Base-by-base conservation (phyloP, 2,329 filamentous ascomycete genomes). In the Fusarium concolor region DNA sequence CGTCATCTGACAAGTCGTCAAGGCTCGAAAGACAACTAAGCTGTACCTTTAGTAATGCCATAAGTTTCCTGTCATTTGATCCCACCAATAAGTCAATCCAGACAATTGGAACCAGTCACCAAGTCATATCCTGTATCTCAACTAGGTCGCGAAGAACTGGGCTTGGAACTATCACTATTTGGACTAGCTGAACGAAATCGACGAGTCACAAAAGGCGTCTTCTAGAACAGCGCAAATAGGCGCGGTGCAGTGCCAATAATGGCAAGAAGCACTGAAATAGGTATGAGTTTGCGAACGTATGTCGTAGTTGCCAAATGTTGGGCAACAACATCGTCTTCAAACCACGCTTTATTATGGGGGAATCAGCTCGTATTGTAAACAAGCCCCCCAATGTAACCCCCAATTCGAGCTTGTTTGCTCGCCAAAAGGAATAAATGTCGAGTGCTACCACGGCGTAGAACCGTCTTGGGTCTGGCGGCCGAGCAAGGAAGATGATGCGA, bases 401-500 rank as follows among this genome's bases (percentile, higher is more conserved):
- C 20, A 52, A 44, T 31, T 20, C 12, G 24, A 46, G 11, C 24
- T 43, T 53, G 45, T 53, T 61, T 53, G 33, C 44, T 43, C 26
- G 28, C 49, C 47, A 43, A 14, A 33, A 24, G 24, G 20, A 38
- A 35, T 24, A 63, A 53, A 45, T 57, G 63, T 50, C 28, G 50
- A 58, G 39, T 22, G 24, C 33, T 29, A 29, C 39, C 33, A 43
- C 29, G 37, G 43, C 22, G 37, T 44, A 41, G 49, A 22, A 26
- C 59, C 52, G 31, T 43, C 28, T 46, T 65, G 31, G 51, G 51
- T 52, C 52, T 61, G 65, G 65, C 53, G 39, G 57, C 55, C 57
- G 55, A 69, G 45, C 61, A 62, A 63, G 56, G 68, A 49, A 52
- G 62, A 45, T 35, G 62, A 65, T 67, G 63, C 45, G 62, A 65